Evolutionary conservation across 148 eudicot species (phyloP).

Genomic region (Cornus kousa): DNA sequence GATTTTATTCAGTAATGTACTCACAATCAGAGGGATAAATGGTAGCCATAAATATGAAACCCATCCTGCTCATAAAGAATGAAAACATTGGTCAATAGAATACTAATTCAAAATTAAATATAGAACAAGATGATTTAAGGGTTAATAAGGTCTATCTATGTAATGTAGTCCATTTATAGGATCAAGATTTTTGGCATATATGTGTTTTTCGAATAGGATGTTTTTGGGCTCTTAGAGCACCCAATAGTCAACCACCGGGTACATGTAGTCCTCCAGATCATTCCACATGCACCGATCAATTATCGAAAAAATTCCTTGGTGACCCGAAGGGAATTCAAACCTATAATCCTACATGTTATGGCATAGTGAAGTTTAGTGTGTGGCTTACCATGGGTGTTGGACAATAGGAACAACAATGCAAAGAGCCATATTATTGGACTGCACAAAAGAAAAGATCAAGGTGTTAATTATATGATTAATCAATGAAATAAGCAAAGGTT

Average conservation of each 20-base stretch:
- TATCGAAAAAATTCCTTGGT: too few relatives aligned
- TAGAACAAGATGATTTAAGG: too few relatives aligned
- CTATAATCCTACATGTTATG: not conserved
- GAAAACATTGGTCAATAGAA: not conserved
- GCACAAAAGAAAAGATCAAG: not conserved
- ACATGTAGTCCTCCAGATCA: too few relatives aligned
- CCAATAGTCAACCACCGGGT: too few relatives aligned
- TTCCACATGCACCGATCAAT: too few relatives aligned
- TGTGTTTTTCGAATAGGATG: too few relatives aligned
- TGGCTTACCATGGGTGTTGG: constrained; percentile 20
- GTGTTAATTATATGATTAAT: not conserved
- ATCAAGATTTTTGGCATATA: too few relatives aligned
- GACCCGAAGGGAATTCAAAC: not conserved
- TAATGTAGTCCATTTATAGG: too few relatives aligned
- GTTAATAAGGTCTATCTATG: too few relatives aligned
- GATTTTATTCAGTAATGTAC: not conserved
- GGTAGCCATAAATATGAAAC: not conserved
- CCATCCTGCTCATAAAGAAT: not conserved
- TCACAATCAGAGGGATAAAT: not conserved
- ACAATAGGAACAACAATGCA: constrained; percentile 10
- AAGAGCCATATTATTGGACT: constrained; percentile 25
- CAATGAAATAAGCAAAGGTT: not conserved
- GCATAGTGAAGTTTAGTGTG: not conserved
- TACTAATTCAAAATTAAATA: too few relatives aligned
- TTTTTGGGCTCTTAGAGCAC: too few relatives aligned